Base-by-base conservation (phyloP, 192 early-diverging fungal genomes). In the Dimargaris xerosporica region DNA sequence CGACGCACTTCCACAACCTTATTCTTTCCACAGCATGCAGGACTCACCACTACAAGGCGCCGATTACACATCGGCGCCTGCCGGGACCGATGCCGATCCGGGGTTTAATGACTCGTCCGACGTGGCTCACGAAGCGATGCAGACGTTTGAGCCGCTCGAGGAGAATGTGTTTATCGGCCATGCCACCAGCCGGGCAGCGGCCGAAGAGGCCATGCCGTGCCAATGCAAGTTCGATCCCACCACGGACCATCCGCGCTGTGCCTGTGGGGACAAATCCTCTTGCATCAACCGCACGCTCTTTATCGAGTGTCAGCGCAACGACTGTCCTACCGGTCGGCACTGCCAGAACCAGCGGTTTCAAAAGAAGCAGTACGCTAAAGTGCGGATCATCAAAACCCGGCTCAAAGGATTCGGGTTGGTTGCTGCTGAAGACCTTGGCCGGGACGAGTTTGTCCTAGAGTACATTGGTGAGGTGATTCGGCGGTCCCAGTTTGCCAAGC, bases 391-490 rank as follows among this genome's bases (percentile, higher is more conserved):
- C 61, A 73, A 83, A 53, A 90, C 94, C 6, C 91, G 85, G 9
- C 85, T 87, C 65, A 99, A 99, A 67, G 96, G 96, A 1, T 92
- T 81, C 67, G 96, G 96, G n/a, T 71, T 99, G 51, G 80, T 86
- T 61, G 86, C 93, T 28, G 76, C 78, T 61, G 69, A 79, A 71
- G 91, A 74, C 41, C 61, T 71, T 19, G 70, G 70, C 64, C 88
- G 89, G n/a, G 86, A 85, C 51, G 67, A 78, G 16, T 97, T 99
- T 74, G 86, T 99, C 47, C 92, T 96, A 74, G 96, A 99, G 69
- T 99, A 99, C 71, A 83, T 91, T 64, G 96, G 96, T 31, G 96
- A 99, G 69, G 86, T 99, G 0, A 83, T 99, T 31, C 73, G 91
- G 6, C 75, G 81, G n/a, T 53, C 71, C 19, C 83, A 86, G 65